These are phyloP conservation scores for Fulvia fulva DNA, from an alignment of 2,329 filamentous ascomycete genomes.

Conservation along the genomic window DNA sequence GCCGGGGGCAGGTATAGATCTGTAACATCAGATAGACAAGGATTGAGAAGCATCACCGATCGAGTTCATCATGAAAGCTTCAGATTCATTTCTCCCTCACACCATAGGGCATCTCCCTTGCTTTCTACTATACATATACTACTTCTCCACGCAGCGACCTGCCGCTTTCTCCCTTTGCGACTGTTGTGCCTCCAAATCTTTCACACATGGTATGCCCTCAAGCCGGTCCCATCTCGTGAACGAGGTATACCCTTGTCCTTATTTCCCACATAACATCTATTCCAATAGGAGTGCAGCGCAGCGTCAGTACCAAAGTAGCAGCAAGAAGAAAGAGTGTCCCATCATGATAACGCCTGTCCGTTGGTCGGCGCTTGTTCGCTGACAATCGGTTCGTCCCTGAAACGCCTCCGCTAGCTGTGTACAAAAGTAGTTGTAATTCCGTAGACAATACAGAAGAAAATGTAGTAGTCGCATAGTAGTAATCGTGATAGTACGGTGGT, in stretches of 20 bases:
- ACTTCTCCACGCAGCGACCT: neutral
- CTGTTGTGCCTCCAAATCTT: neutral
- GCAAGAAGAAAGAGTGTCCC: constrained; percentile 1
- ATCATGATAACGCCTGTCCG: neutral
- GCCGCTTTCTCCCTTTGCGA: neutral
- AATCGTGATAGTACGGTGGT: neutral
- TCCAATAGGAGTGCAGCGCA: constrained; percentile 2
- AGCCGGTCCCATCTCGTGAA: neutral
- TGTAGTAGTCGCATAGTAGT: neutral
- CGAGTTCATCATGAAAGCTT: neutral
- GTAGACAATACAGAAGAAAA: constrained; percentile 2
- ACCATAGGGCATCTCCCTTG: neutral
- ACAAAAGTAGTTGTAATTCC: constrained; percentile 5
- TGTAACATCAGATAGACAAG: constrained; percentile 3
- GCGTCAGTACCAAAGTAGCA: too few relatives aligned
- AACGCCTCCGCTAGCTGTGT: constrained; percentile 10
- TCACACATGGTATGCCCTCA: neutral
- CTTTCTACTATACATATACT: constrained; percentile 1
- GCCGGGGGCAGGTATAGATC: constrained; percentile 9
- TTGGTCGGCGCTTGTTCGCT: neutral
- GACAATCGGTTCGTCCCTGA: neutral
- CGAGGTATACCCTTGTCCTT: neutral
- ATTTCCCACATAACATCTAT: constrained; percentile 4
- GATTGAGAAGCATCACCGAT: neutral
- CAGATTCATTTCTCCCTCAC: neutral